Conservation (phyloP, 306 rosid species). For the Amphicarpaea edgeworthii region DNA sequence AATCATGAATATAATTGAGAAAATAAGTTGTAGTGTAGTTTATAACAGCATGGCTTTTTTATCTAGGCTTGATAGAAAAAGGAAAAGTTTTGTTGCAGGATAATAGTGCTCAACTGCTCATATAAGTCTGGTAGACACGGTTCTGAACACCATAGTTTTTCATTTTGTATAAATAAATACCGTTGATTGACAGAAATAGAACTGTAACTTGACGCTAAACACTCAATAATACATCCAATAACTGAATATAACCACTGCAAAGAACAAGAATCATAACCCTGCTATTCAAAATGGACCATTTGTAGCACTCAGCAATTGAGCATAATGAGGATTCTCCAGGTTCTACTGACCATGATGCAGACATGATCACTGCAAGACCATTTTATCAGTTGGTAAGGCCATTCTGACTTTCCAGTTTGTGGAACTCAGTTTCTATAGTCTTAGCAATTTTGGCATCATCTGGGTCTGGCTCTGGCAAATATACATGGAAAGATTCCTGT, state of each 20-base stretch:
- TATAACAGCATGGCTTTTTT: background rate
- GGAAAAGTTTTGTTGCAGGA: background rate
- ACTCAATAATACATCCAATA: no score
- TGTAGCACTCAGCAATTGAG: background rate
- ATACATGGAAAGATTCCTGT: slow-evolving; percentile 68
- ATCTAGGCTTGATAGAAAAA: background rate
- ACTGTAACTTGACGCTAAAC: background rate
- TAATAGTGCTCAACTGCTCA: background rate
- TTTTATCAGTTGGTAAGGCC: slow-evolving; percentile 4
- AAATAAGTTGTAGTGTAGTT: background rate
- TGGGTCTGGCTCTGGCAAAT: slow-evolving; percentile 63
- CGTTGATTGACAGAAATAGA: background rate
- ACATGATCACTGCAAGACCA: background rate
- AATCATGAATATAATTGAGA: background rate
- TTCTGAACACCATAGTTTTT: background rate
- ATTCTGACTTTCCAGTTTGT: slow-evolving; percentile 14
- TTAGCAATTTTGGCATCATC: slow-evolving; percentile 52
- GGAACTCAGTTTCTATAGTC: slow-evolving; percentile 59
- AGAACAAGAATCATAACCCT: background rate
- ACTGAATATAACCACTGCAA: background rate
- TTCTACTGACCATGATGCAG: background rate
- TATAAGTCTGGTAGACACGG: slow-evolving; percentile 16
- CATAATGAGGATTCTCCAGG: background rate
- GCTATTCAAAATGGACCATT: background rate
- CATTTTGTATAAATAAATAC: background rate